Conservation (phyloP, 2,329 filamentous ascomycete genomes). For the Talaromyces atroroseus region DNA sequence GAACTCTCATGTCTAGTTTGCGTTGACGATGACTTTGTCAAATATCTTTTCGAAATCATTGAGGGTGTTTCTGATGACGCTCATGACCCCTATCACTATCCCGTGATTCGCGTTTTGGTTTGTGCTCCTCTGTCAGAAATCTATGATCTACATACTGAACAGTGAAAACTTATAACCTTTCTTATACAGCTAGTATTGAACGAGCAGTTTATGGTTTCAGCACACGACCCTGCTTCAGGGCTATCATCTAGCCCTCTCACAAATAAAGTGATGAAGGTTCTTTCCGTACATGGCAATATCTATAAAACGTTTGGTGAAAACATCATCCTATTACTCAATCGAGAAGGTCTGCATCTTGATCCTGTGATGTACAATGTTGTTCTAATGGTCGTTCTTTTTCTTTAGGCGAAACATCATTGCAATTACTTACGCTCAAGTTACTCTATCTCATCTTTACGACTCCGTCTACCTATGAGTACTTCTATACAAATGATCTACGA, state of each 20-base stretch:
- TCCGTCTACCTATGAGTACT: constrained; percentile 88
- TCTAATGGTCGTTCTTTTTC: constrained; percentile 15
- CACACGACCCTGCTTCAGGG: constrained; percentile 48
- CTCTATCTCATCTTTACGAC: constrained; percentile 95
- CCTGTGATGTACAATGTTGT: neutral
- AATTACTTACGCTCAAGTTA: constrained; percentile 92
- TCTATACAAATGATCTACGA: constrained; percentile 94
- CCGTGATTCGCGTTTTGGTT: constrained; percentile 86
- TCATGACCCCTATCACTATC: constrained; percentile 91
- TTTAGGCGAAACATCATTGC: constrained; percentile 75
- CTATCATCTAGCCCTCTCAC: constrained; percentile 55
- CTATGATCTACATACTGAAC: neutral
- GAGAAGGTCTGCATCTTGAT: constrained; percentile 56
- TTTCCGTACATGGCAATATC: constrained; percentile 70
- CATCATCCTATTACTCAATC: constrained; percentile 88
- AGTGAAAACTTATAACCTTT: constrained; percentile 12
- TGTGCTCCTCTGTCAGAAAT: constrained; percentile 28
- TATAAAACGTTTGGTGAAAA: constrained; percentile 98
- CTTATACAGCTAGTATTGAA: constrained; percentile 75
- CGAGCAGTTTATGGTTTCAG: constrained; percentile 91
- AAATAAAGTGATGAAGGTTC: constrained; percentile 87
- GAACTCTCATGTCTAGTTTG: constrained; percentile 35
- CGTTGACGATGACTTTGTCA: constrained; percentile 72
- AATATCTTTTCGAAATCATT: constrained; percentile 78
- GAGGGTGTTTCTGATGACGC: constrained; percentile 81